Percentiles rank a stretch among this genome's conserved stretches.
phyloP scores from a whole-genome alignment of 2,329 filamentous ascomycete species.

The Helotiales sp. region DNA sequence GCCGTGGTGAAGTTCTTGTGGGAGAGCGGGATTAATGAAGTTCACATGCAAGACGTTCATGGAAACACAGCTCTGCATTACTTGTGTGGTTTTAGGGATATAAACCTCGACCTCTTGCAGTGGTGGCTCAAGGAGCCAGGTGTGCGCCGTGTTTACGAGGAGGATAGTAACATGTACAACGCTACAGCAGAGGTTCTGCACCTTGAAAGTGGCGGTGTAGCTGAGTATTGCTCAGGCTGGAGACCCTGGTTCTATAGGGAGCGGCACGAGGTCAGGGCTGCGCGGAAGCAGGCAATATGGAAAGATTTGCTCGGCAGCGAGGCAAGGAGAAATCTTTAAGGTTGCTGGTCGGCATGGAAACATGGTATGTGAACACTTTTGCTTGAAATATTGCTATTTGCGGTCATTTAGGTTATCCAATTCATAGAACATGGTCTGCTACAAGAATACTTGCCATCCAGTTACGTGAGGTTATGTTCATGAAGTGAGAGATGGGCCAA shows the following conservation, averaged over 20 bases:
- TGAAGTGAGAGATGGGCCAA: no score
- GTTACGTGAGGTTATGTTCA: no score
- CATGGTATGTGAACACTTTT: background rate
- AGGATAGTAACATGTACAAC: background rate
- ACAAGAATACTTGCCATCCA: no score
- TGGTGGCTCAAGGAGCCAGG: constrained; percentile 10
- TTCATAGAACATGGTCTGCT: no score
- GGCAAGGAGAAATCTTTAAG: background rate
- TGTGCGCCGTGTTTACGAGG: background rate
- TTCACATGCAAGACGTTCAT: constrained; percentile 16
- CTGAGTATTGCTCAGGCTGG: background rate
- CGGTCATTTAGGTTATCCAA: background rate
- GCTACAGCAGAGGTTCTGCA: constrained; percentile 10
- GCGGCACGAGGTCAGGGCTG: constrained; percentile 5
- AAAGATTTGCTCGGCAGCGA: constrained; percentile 2
- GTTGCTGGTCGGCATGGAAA: no score
- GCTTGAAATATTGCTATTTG: background rate
- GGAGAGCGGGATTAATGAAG: constrained; percentile 5
- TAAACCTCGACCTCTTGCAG: constrained; percentile 16
- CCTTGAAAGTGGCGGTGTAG: background rate
- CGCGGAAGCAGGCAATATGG: constrained; percentile 17
- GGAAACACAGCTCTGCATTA: constrained; percentile 27
- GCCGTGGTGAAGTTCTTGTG: constrained; percentile 17
- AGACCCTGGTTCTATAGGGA: constrained; percentile 5
- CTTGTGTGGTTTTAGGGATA: constrained; percentile 12